These are phyloP conservation scores for Mentha longifolia DNA, from an alignment of 257 asterid genomes.

Conservation along the genomic window DNA sequence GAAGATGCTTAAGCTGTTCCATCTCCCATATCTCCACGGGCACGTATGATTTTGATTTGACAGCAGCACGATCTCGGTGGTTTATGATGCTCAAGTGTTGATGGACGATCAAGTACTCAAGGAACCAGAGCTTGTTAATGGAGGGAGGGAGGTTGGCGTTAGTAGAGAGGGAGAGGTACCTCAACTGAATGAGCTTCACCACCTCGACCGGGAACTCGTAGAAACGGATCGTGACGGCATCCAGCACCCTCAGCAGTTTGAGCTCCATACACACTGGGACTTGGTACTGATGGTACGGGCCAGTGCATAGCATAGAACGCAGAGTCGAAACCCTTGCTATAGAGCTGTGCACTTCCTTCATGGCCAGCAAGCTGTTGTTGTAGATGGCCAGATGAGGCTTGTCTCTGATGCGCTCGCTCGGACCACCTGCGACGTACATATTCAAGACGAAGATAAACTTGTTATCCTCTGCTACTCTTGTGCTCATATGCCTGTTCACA, in stretches of 20 bases:
- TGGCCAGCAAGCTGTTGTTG: background rate
- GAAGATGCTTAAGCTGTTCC: background rate
- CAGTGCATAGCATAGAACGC: background rate
- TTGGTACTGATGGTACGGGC: background rate
- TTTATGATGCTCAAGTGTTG: background rate
- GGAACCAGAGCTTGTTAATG: background rate
- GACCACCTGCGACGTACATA: background rate
- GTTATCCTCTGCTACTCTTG: background rate
- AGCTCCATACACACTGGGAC: background rate
- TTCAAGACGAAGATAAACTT: background rate
- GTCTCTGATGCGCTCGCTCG: background rate
- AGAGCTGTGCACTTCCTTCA: background rate
- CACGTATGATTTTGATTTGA: no score
- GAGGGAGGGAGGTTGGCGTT: slow-evolving; percentile 1
- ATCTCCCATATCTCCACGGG: slow-evolving; percentile 1
- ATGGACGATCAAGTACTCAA: background rate
- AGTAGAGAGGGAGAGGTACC: background rate
- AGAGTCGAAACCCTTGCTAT: background rate
- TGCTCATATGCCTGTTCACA: background rate
- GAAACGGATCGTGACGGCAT: background rate
- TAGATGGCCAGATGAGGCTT: background rate
- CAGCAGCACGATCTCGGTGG: no score
- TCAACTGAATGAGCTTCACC: background rate
- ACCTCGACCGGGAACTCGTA: background rate
- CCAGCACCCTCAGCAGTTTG: background rate